phyloP scores from a whole-genome alignment of 164 flowering plant species.

The Vitis amurensis region DNA sequence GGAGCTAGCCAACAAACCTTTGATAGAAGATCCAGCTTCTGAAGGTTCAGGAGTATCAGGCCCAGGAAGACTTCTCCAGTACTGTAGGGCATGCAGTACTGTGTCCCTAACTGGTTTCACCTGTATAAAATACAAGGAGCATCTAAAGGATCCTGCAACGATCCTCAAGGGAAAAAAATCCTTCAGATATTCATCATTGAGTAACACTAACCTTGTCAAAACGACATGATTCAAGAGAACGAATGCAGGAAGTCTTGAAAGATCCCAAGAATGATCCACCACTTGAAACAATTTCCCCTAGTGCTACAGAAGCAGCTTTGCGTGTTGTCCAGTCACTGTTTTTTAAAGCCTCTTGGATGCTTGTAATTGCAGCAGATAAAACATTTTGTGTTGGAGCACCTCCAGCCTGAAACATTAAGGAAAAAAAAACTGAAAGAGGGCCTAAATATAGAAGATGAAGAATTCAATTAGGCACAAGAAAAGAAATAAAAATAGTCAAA shows the following conservation, averaged over 20 bases:
- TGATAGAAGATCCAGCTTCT: conserved; percentile 75
- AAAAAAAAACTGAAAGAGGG: conserved; percentile 3
- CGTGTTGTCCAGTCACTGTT: conserved; percentile 87
- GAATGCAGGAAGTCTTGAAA: conserved; percentile 59
- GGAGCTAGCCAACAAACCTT: conserved; percentile 43
- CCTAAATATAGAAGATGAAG: neutral
- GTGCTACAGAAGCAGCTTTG: conserved; percentile 81
- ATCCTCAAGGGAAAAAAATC: conserved; percentile 5
- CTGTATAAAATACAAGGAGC: conserved; percentile 34
- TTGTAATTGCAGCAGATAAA: conserved; percentile 56
- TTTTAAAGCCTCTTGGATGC: conserved; percentile 83
- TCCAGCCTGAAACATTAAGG: conserved; percentile 61
- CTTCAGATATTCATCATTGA: conserved; percentile 1
- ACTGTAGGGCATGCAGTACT: conserved; percentile 62
- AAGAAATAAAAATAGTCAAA: neutral
- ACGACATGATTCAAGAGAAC: conserved; percentile 80
- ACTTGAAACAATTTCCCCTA: conserved; percentile 62
- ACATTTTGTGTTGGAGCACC: conserved; percentile 64
- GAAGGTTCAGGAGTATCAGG: conserved; percentile 65
- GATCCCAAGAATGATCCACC: conserved; percentile 45
- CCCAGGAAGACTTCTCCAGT: conserved; percentile 65
- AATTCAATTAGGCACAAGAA: neutral
- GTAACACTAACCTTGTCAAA: conserved; percentile 77
- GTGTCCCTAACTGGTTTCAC: conserved; percentile 95
- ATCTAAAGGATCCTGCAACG: conserved; percentile 12